Evolutionary conservation across 495 filamentous ascomycete genomes (phyloP), one percentile per base, ranked within the genome.

Genomic region (Pyrenopolyporus hunteri): DNA sequence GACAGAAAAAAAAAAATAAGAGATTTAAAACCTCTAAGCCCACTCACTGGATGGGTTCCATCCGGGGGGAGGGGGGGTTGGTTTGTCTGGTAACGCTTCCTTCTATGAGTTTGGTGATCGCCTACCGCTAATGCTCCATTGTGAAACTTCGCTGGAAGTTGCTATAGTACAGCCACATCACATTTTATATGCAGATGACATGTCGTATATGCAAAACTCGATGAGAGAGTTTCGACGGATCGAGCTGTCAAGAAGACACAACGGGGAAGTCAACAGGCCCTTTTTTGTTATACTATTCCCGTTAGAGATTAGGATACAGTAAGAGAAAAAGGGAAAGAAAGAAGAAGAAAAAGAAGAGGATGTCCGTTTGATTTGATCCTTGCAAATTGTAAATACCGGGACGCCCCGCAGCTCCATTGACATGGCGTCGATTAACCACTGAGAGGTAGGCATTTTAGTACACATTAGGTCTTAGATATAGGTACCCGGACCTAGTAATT

Each of bases 361-460:
- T n/a, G n/a, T n/a, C 26, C 14, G 13, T 6, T 4, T 17, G 9
- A 10, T 31, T 46, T 20, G 6, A 46, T 46, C 43, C 43, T 19
- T 46, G 43, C 16, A 29, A 46, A 29, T 14, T 8, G 31, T 46
- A 46, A 46, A 46, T 29, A 46, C 17, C 10, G 23, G 43, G 43
- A 31, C 25, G 43, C 43, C 14, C 26, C 16, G 16, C 43, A 32
- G 31, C 7, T 10, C n/a, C n/a, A n/a, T n/a, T n/a, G n/a, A n/a
- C n/a, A n/a, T n/a, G n/a, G n/a, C n/a, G n/a, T n/a, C n/a, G n/a
- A n/a, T n/a, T n/a, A n/a, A n/a, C n/a, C n/a, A n/a, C n/a, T n/a
- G n/a, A n/a, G n/a, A n/a, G n/a, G n/a, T n/a, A n/a, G n/a, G n/a
- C n/a, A n/a, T n/a, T n/a, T n/a, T n/a, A n/a, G n/a, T n/a, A n/a